Evolutionary conservation across 768 basidiomycete genomes (phyloP), one percentile per base, ranked within the genome.

Genomic region (Russula ochroleuca): DNA sequence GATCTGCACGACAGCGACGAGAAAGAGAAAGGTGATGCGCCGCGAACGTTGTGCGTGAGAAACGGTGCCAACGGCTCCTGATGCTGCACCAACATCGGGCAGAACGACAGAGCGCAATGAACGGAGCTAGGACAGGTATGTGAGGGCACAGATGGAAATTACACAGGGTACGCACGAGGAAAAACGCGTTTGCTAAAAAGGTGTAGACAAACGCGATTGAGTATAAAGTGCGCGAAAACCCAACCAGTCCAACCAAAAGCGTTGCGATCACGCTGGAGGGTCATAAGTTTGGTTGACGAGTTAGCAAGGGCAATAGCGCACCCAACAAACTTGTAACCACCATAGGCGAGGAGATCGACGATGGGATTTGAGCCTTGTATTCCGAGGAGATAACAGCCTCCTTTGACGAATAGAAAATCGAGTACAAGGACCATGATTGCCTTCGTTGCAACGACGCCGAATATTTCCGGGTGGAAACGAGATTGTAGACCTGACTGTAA

Each of bases 281-380:
- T 11, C 9, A 13, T 57, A 40, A 62, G 45, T 37, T 41, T 48
- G 2, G 19, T 43, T 14, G 17, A 57, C 7, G 6, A 17, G 35
- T 15, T 38, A 38, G 57, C 38, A 55, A 62, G 19, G 33, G 17
- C 6, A 33, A 45, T 28, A 1, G 77, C 86, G 33, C 67, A 94
- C 93, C 93, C 96, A 33, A 98, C 92, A 70, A 99, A 98, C 72
- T 99, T 98, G 77, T 98, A 98, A 0, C 97, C 96, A 5, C 88
- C 90, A 72, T 98, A 98, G 0, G 95, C 91, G 35, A 97, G 76
- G 53, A 98, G 75, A 71, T 97, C 94, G 5, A 90, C 80, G 25
- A 91, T 82, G 51, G 90, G 88, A 28, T 78, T 80, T 9, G 80
- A 75, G 3, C 86, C 87, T 64, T 87, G 83, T 2, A 98, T 92